A percentile compares a stretch with the other conserved stretches of the same genome.
Conservation (phyloP, 2,329 filamentous ascomycete species). For the Fusarium nodosum region DNA sequence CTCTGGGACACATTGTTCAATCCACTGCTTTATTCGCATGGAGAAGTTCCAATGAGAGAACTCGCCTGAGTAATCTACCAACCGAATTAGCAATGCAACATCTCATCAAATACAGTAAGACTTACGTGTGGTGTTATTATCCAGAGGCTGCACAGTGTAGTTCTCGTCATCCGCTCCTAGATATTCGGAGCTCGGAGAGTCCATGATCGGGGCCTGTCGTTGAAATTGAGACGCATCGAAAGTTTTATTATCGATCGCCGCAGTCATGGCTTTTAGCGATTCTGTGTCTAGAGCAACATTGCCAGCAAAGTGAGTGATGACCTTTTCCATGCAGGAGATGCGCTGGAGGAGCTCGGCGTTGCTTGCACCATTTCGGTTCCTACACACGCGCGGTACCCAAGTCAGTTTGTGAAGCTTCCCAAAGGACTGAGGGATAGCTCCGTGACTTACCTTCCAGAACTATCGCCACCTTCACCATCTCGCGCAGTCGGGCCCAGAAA, state of each 20-base stretch:
- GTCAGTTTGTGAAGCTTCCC: slow-evolving; percentile 24
- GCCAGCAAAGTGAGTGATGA: slow-evolving; percentile 63
- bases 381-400: slow-evolving; percentile 7
- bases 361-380: slow-evolving; percentile 44
- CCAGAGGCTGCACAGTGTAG: slow-evolving; percentile 58
- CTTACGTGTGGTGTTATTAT: slow-evolving; percentile 59
- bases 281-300: slow-evolving; percentile 52
- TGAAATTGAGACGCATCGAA: slow-evolving; percentile 30
- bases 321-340: slow-evolving; percentile 59
- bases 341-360: slow-evolving; percentile 48
- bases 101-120: slow-evolving; percentile 3
- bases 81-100: slow-evolving; percentile 3
- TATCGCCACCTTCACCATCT: slow-evolving; percentile 50
- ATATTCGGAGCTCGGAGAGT: slow-evolving; percentile 47
- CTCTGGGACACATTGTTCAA: slow-evolving; percentile 58
- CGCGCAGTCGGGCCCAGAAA: slow-evolving; percentile 57
- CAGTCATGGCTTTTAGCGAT: slow-evolving; percentile 57
- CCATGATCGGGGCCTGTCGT: slow-evolving; percentile 41
- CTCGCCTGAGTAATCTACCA: slow-evolving; percentile 64
- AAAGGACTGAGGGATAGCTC: not conserved
- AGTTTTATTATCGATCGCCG: slow-evolving; percentile 57
- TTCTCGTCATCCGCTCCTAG: slow-evolving; percentile 55
- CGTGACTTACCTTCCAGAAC: slow-evolving; percentile 37
- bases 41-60: slow-evolving; percentile 68
- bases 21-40: slow-evolving; percentile 64